Percentiles rank a stretch among this genome's conserved stretches.
phyloP scores from a whole-genome alignment of 1,284 basidiomycete genomes.

The Tilletiaria anomala region DNA sequence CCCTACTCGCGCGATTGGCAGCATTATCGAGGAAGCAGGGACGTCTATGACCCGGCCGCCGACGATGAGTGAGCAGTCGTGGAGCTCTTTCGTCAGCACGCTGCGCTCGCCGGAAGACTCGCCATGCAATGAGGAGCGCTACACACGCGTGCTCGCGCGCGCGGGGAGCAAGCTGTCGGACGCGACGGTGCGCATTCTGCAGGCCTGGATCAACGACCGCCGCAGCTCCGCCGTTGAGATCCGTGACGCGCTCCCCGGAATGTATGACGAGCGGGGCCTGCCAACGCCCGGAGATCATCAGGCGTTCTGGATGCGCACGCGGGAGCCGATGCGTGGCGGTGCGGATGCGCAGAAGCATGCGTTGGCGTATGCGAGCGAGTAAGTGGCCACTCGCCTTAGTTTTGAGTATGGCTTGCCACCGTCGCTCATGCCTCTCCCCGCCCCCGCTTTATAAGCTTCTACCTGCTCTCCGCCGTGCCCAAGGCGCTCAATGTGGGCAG shows the following conservation, averaged over 20 bases:
- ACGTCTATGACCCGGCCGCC: not conserved
- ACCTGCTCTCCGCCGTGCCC: constrained; percentile 24
- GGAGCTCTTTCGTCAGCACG: constrained; percentile 4
- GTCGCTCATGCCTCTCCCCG: not conserved
- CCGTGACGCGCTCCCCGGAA: constrained; percentile 5
- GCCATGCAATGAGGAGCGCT: constrained; percentile 20
- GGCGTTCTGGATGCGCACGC: constrained; percentile 34
- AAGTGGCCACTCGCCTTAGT: too few species aligned
- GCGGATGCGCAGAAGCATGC: constrained; percentile 30
- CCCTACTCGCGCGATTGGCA: not conserved
- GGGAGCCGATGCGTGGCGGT: constrained; percentile 12
- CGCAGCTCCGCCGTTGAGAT: constrained; percentile 27
- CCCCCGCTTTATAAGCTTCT: constrained; percentile 9
- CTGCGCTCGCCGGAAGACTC: constrained; percentile 14
- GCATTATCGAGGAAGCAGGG: not conserved
- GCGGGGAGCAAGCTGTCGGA: constrained; percentile 5
- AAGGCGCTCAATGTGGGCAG: constrained; percentile 20
- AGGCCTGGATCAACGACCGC: constrained; percentile 22
- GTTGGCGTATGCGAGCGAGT: constrained; percentile 26
- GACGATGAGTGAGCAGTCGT: not conserved
- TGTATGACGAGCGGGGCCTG: constrained; percentile 20
- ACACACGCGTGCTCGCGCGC: constrained; percentile 12
- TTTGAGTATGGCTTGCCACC: not conserved
- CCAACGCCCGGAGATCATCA: constrained; percentile 26
- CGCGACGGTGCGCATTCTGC: constrained; percentile 9